phyloP scores from a whole-genome alignment of 2,329 filamentous ascomycete species.

The Alternaria consortialis region DNA sequence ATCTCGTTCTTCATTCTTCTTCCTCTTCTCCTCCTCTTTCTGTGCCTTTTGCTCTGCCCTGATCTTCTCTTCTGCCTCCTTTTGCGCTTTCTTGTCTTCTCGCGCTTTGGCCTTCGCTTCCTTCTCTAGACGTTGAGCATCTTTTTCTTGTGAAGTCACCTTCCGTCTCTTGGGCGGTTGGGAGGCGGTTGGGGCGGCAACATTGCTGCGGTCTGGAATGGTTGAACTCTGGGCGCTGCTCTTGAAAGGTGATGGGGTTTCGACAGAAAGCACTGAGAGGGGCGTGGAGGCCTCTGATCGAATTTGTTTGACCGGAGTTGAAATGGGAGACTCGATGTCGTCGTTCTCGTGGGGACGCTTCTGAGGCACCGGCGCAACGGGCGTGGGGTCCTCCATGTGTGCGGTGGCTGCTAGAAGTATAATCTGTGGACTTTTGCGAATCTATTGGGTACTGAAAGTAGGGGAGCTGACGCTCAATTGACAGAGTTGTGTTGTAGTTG shows the following conservation, averaged over 20 bases:
- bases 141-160: conserved; percentile 55
- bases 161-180: conserved; percentile 55
- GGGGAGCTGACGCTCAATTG: not conserved
- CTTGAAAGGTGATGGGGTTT: conserved; percentile 45
- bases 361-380: conserved; percentile 28
- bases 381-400: conserved; percentile 42
- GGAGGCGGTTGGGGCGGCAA: conserved; percentile 9
- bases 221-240: conserved; percentile 18
- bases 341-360: conserved; percentile 50
- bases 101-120: conserved; percentile 50
- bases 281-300: conserved; percentile 43
- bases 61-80: conserved; percentile 46
- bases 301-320: conserved; percentile 39
- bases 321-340: conserved; percentile 31
- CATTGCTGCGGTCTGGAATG: conserved; percentile 25
- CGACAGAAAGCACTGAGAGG: conserved; percentile 42
- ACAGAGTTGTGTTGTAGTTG: conserved; percentile 11
- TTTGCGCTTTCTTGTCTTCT: conserved; percentile 47
- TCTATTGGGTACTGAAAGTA: not conserved
- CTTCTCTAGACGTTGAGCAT: conserved; percentile 50
- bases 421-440: not conserved
- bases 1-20: conserved; percentile 48
- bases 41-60: conserved; percentile 51
- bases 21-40: conserved; percentile 49
- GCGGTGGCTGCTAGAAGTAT: not conserved